Base-by-base conservation (phyloP, 2,329 filamentous ascomycete genomes). In the Ceratocystis cubensis region DNA sequence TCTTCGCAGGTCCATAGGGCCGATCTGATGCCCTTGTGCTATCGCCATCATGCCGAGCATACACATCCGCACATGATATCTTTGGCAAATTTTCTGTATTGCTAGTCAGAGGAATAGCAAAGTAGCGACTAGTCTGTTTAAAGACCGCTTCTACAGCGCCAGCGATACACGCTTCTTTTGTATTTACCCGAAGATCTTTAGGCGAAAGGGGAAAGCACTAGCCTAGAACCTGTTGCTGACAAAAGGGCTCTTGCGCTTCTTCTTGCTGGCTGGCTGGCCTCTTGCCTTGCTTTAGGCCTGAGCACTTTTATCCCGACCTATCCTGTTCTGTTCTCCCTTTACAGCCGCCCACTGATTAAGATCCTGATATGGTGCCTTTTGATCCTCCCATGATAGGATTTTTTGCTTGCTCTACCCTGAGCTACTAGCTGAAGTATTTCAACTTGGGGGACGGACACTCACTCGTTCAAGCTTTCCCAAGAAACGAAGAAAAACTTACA, bases 1-100 rank as follows among this genome's bases (percentile, higher is more conserved):
- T 64, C 65, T 3, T 69, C 46, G 67, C 56, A 69, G 69, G 66
- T 72, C 69, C 44, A 63, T 46, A 63, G 71, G 71, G 70, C 70
- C 69, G 72, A 71, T 69, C 67, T 66, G 15, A 15, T 22, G 53
- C 4, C 53, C 53, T 57, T 57, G 53, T 57, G 15, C 17, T 30
- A 30, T 50, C 48, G 48, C 7, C 53, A 17, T 17, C 53, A 56
- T 30, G 28, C 28, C 20, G 13, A 41, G 37, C 37, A 13, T 50
- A 50, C 46, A n/a, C n/a, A 50, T 50, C 17, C 8, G 3, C 22
- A 56, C 17, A 15, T 28, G 28, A 8, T 57, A 17, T 33, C 53
- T 17, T 28, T 10, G 25, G 5, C 50, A 30, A 30, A 20, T 8
- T 13, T 17, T 1, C n/a, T 2, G 25, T 1, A 25, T 4, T 13